Percentiles rank a stretch among this genome's conserved stretches.
Evolutionary conservation across 768 basidiomycete species (phyloP).

Genomic region (Leccinum sublutescens): DNA sequence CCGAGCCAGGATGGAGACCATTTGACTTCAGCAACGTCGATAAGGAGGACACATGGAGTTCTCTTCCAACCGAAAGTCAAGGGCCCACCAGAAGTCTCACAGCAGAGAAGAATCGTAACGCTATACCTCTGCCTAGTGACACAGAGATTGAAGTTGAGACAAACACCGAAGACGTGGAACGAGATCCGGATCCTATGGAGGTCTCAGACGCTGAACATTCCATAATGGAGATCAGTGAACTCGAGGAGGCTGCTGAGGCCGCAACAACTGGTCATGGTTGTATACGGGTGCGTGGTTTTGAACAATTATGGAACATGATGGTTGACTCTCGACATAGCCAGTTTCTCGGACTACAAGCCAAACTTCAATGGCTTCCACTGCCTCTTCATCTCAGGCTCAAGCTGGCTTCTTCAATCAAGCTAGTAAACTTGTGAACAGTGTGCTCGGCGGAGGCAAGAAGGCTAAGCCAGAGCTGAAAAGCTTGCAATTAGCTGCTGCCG

Average conservation of each 20-base stretch:
- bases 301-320: conserved; percentile 2
- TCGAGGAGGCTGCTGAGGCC: conserved; percentile 41
- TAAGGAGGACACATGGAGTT: conserved; percentile 78
- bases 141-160: conserved; percentile 12
- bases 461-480: conserved; percentile 77
- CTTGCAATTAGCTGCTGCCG: conserved; percentile 75
- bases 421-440: conserved; percentile 62
- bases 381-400: conserved; percentile 42
- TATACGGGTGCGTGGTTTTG: conserved; percentile 39
- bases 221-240: conserved; percentile 31
- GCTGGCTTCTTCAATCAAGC: conserved; percentile 69
- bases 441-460: conserved; percentile 71
- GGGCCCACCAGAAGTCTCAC: conserved; percentile 27
- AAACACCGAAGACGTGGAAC: conserved; percentile 11
- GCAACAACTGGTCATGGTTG: conserved; percentile 38
- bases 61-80: conserved; percentile 59
- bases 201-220: conserved; percentile 36
- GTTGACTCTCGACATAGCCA: conserved; percentile 15
- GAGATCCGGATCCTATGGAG: conserved; percentile 27
- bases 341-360: conserved; percentile 51
- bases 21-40: conserved; percentile 52
- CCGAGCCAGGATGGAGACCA: conserved; percentile 57
- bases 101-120: conserved; percentile 7
- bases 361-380: conserved; percentile 48
- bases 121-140: conserved; percentile 1